Percentiles rank a stretch among this genome's conserved stretches.
Conservation (phyloP, 2,329 filamentous ascomycete genomes). For the Penicillium frequentans region DNA sequence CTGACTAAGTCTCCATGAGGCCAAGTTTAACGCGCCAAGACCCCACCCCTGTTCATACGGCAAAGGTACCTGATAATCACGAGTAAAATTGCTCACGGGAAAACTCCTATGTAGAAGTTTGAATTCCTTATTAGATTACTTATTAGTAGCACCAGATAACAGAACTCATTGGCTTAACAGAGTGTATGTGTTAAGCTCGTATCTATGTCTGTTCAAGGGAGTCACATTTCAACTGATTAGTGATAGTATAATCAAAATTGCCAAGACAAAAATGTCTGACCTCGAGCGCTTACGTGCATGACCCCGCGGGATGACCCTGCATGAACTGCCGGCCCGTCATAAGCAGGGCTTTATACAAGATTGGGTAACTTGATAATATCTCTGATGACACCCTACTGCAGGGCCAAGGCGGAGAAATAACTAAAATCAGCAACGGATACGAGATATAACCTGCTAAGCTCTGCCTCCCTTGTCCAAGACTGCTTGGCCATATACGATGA, state of each 20-base stretch:
- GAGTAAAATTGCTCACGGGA: too few species aligned
- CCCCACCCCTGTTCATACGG: background rate
- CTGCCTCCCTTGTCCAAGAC: background rate
- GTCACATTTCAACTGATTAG: background rate
- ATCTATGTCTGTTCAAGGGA: background rate
- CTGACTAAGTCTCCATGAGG: too few species aligned
- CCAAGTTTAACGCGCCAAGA: background rate
- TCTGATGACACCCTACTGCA: background rate
- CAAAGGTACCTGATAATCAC: too few species aligned
- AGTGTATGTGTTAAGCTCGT: rapidly evolving
- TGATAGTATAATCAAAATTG: background rate
- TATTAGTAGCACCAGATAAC: too few species aligned
- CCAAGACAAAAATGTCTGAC: background rate
- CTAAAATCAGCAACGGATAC: background rate
- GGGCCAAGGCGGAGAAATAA: background rate
- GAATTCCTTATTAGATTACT: too few species aligned
- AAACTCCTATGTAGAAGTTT: too few species aligned
- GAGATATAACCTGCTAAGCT: background rate
- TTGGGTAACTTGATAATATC: background rate
- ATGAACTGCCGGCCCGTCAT: background rate
- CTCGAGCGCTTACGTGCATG: background rate
- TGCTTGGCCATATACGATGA: background rate
- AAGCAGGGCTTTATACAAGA: background rate
- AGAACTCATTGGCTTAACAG: background rate
- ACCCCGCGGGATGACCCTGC: background rate